phyloP scores from a whole-genome alignment of 306 rosid genomes.

The Acmispon strigosus region DNA sequence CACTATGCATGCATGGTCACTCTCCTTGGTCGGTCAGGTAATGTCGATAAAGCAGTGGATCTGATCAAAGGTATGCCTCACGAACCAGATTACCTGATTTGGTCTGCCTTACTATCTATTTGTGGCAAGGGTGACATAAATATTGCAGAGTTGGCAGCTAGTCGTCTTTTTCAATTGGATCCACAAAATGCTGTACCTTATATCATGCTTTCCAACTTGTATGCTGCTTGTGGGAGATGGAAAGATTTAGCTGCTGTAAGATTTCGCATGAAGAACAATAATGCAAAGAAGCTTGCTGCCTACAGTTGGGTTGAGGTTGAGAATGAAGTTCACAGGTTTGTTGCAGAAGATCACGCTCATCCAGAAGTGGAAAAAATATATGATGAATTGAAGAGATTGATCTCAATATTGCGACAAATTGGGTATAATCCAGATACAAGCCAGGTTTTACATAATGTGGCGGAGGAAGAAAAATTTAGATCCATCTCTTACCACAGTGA shows the following conservation, averaged over 20 bases:
- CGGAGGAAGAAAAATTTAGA: slow-evolving; percentile 40
- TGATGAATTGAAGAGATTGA: slow-evolving; percentile 25
- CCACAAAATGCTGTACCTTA: slow-evolving; percentile 43
- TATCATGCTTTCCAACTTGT: slow-evolving; percentile 44
- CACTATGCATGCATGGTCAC: slow-evolving; percentile 45
- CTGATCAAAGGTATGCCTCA: slow-evolving; percentile 37
- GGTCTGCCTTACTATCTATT: slow-evolving; percentile 38
- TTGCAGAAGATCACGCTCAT: slow-evolving; percentile 38
- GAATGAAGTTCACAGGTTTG: slow-evolving; percentile 37
- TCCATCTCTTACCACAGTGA: slow-evolving; percentile 47
- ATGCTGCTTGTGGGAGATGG: slow-evolving; percentile 48
- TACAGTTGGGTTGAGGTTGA: slow-evolving; percentile 42
- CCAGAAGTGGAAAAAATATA: slow-evolving; percentile 29
- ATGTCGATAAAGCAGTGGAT: slow-evolving; percentile 27
- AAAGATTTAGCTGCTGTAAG: slow-evolving; percentile 34
- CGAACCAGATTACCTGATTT: slow-evolving; percentile 30
- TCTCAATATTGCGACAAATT: slow-evolving; percentile 23
- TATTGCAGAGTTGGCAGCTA: slow-evolving; percentile 39
- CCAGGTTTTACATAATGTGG: slow-evolving; percentile 42
- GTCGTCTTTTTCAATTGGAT: slow-evolving; percentile 32
- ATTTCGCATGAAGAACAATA: slow-evolving; percentile 33
- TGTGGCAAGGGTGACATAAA: slow-evolving; percentile 32
- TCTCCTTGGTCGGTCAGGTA: slow-evolving; percentile 41
- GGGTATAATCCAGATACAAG: slow-evolving; percentile 43
- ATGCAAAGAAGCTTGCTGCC: slow-evolving; percentile 46